Evolutionary conservation across 2,329 filamentous ascomycete species (phyloP).

Genomic region (Trichoderma simmonsii): DNA sequence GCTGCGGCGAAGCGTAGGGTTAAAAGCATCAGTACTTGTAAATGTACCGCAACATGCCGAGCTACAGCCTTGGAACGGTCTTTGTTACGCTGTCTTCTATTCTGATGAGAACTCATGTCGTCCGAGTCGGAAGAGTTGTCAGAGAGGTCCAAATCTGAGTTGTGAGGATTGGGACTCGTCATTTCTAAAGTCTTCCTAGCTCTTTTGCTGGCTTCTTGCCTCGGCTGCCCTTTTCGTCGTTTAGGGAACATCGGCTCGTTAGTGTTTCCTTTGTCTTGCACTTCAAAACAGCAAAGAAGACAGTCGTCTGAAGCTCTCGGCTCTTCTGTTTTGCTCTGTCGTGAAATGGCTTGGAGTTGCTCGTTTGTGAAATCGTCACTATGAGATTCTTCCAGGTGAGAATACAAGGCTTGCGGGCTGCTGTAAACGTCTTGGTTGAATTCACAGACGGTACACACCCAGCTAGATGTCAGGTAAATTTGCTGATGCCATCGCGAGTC

Average conservation of each 20-base stretch:
- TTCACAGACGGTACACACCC: slow-evolving; percentile 9
- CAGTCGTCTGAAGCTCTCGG: slow-evolving; percentile 15
- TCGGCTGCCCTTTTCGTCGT: background rate
- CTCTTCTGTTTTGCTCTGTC: slow-evolving; percentile 14
- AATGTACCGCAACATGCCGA: slow-evolving; percentile 17
- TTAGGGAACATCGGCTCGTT: background rate
- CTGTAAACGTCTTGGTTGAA: background rate
- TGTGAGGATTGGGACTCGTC: background rate
- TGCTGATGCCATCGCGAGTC: slow-evolving; percentile 6
- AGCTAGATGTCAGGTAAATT: background rate
- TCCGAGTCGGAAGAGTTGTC: background rate
- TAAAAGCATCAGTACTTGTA: slow-evolving; percentile 16
- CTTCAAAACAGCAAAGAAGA: slow-evolving; percentile 9
- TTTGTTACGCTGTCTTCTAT: background rate
- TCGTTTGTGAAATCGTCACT: background rate
- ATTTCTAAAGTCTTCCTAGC: background rate
- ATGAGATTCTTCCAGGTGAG: background rate
- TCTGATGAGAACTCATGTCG: background rate
- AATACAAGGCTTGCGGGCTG: background rate
- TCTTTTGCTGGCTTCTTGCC: background rate
- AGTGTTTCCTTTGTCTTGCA: background rate
- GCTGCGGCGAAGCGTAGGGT: slow-evolving; percentile 14
- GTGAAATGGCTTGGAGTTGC: slow-evolving; percentile 10
- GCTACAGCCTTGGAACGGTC: background rate
- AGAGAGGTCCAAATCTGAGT: background rate